phyloP scores from a whole-genome alignment of 805 yeast genomes.

The Saccharomyces jurei region DNA sequence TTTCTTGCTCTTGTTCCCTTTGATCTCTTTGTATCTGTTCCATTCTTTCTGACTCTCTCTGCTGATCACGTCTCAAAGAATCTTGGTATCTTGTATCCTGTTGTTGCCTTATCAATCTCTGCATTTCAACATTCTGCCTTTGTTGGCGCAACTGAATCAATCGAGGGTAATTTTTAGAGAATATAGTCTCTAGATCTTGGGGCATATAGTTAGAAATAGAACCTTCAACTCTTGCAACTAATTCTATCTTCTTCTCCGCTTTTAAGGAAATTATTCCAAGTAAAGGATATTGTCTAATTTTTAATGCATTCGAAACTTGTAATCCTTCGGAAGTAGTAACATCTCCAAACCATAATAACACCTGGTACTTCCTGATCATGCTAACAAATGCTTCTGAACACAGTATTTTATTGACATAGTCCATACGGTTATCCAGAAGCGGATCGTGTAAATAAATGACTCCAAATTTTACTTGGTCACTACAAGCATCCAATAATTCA shows the following conservation, averaged over 20 bases:
- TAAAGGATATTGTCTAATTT: constrained; percentile 72
- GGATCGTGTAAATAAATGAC: constrained; percentile 67
- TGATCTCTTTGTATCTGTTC: constrained; percentile 31
- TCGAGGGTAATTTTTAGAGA: constrained; percentile 22
- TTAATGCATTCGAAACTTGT: constrained; percentile 70
- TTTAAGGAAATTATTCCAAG: constrained; percentile 69
- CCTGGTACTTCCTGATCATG: constrained; percentile 41
- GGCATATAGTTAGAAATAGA: constrained; percentile 11
- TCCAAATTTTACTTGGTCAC: constrained; percentile 62
- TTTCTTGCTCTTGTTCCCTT: constrained; percentile 15
- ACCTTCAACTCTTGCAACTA: constrained; percentile 28
- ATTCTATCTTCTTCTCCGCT: constrained; percentile 30
- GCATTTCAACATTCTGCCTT: constrained; percentile 49
- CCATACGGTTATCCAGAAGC: constrained; percentile 50
- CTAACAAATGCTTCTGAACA: constrained; percentile 42
- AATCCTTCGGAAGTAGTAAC: constrained; percentile 73
- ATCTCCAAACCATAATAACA: constrained; percentile 83
- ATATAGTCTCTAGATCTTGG: constrained; percentile 12
- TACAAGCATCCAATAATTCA: constrained; percentile 64
- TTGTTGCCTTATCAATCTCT: constrained; percentile 51
- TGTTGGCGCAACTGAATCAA: constrained; percentile 55
- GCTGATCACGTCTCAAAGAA: constrained; percentile 60
- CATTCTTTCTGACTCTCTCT: constrained; percentile 31
- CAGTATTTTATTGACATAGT: constrained; percentile 48
- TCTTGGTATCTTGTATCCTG: constrained; percentile 74